Evolutionary conservation across 2,329 filamentous ascomycete species (phyloP), one percentile per base, ranked within the genome.

Genomic region (Stromatinia cepivora): DNA sequence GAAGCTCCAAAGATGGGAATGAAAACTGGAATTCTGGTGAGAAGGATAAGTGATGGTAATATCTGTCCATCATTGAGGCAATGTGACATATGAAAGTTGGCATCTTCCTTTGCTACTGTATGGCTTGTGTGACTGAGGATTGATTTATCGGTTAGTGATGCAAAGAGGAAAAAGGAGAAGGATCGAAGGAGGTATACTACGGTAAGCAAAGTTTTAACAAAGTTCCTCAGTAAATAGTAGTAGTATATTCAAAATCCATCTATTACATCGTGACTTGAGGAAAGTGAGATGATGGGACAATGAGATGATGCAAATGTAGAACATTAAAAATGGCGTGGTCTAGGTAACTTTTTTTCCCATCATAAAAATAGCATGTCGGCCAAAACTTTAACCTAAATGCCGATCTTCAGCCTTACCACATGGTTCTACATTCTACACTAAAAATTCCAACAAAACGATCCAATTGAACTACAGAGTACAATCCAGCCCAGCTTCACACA

Each of bases 331-430:
- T 17, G 56, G 36, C n/a, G 15, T 52, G n/a, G 25, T 4, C 3
- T 3, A 20, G 50, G 6, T 8, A 53, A 53, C 50, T 31, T 28
- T 25, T 34, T 54, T 28, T 31, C 28, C 28, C 52, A 39, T 20
- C 52, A 54, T 54, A n/a, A n/a, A 36, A 56, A 56, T 36, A 56
- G 31, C 25, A 36, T 36, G 6, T 66, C 64, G 64, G 52, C 9
- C 36, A 67, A 36, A 25, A 58, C 31, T 34, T 36, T 25, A 42
- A 61, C 31, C 31, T 42, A 39, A 67, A 17, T 48, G 65, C 65
- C 65, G 65, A 67, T 61, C 65, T 61, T 67, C 65, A 67, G 65
- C 65, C 65, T 67, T 67, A 67, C 45, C 31, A 39, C 25, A 25
- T 25, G 3, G 13, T 42, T 42, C 39, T 9, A 39, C n/a, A 1